A percentile compares a stretch with the other conserved stretches of the same genome.
phyloP scores from a whole-genome alignment of 2,329 filamentous ascomycete species.

The Trichoderma afroharzianum region DNA sequence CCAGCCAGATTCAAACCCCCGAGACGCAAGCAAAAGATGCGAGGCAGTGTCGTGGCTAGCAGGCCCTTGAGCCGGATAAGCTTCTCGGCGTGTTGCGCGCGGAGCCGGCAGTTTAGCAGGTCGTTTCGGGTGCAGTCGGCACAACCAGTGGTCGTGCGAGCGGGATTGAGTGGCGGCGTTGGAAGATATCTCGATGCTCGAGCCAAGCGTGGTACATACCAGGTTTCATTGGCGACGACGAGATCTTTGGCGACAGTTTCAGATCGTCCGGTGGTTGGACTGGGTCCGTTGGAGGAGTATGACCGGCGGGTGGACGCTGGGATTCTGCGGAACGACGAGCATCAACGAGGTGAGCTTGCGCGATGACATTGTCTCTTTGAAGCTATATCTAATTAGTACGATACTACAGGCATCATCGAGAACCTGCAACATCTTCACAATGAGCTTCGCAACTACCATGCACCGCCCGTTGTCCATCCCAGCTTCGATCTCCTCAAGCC shows the following conservation, averaged over 20 bases:
- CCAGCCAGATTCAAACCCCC: not conserved
- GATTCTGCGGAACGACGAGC: conserved; percentile 76
- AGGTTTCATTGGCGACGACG: conserved; percentile 10
- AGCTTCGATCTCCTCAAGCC: conserved; percentile 66
- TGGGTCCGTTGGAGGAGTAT: conserved; percentile 84
- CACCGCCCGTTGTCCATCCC: conserved; percentile 72
- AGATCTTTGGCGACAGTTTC: conserved; percentile 31
- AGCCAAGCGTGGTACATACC: not conserved
- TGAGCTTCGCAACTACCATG: conserved; percentile 69
- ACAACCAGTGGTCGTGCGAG: not conserved
- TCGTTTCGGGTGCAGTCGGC: not conserved
- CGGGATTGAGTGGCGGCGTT: not conserved
- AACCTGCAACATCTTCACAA: conserved; percentile 86
- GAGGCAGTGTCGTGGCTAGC: conserved; percentile 18
- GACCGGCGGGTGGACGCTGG: conserved; percentile 73
- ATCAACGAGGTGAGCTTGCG: conserved; percentile 68
- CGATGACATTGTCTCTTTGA: not conserved
- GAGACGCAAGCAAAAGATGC: conserved; percentile 19
- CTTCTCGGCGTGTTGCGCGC: conserved; percentile 14
- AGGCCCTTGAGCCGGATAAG: conserved; percentile 21
- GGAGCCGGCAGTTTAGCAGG: not conserved
- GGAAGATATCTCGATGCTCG: not conserved
- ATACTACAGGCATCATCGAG: conserved; percentile 70
- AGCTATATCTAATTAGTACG: not conserved
- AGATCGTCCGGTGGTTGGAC: conserved; percentile 28